Evolutionary conservation across 106 monocot species (phyloP).

Genomic region (Agapanthus africanus): DNA sequence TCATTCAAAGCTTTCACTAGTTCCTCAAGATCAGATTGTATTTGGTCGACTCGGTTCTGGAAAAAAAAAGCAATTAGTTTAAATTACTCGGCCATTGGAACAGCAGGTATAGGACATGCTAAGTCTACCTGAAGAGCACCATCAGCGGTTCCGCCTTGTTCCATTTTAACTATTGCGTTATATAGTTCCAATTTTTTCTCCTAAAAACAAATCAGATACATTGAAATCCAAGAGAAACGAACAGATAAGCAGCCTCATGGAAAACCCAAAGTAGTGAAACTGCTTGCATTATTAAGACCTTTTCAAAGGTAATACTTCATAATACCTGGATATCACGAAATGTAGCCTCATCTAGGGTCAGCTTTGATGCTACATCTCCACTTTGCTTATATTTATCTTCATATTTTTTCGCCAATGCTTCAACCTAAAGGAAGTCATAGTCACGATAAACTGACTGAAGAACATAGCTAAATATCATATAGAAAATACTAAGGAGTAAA

Average conservation of each 20-base stretch:
- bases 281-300: background rate
- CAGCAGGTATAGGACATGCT: background rate
- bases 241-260: background rate
- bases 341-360: constrained; percentile 81
- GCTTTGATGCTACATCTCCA: constrained; percentile 90
- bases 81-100: background rate
- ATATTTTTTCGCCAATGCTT: constrained; percentile 71
- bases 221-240: background rate
- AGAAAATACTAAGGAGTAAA: background rate
- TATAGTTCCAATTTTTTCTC: constrained; percentile 80
- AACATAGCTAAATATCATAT: background rate
- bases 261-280: background rate
- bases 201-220: constrained; percentile 30
- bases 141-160: constrained; percentile 74
- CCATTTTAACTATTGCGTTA: constrained; percentile 74
- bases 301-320: background rate
- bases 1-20: constrained; percentile 71
- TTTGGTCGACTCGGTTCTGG: constrained; percentile 68
- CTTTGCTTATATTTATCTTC: constrained; percentile 78
- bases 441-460: background rate
- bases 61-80: too few species aligned
- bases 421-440: constrained; percentile 34
- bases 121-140: constrained; percentile 67
- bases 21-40: constrained; percentile 87
- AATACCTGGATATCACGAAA: constrained; percentile 93